These are phyloP conservation scores for Pichia phayaonensis DNA, from an alignment of 805 yeast species.

Conservation along the genomic window DNA sequence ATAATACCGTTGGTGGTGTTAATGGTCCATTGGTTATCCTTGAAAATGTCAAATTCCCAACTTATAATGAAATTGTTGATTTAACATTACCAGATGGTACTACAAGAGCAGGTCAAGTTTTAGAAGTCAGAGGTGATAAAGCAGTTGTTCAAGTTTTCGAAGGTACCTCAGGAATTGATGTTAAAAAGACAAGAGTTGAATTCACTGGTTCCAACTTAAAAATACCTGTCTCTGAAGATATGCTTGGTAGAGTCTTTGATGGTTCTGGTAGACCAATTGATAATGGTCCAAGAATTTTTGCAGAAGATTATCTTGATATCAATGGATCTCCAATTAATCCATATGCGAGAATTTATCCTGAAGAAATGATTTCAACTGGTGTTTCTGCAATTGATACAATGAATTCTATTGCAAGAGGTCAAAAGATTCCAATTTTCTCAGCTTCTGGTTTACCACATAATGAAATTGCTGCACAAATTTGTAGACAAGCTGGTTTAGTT, in stretches of 20 bases:
- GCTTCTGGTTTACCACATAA: constrained; percentile 99
- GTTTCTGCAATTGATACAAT: constrained; percentile 96
- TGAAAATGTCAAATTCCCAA: constrained; percentile 80
- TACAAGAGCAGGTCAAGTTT: constrained; percentile 92
- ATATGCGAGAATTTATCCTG: constrained; percentile 96
- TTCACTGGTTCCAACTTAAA: constrained; percentile 92
- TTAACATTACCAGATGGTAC: constrained; percentile 95
- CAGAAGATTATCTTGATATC: constrained; percentile 96
- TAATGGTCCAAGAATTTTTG: constrained; percentile 96
- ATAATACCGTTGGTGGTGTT: constrained; percentile 96
- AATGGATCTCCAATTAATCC: constrained; percentile 99
- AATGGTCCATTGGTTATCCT: constrained; percentile 95
- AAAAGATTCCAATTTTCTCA: constrained; percentile 97
- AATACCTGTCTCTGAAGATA: constrained; percentile 93
- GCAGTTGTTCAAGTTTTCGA: constrained; percentile 99
- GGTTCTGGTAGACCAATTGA: constrained; percentile 99
- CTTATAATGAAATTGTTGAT: constrained; percentile 94
- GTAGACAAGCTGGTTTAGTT: constrained; percentile 99
- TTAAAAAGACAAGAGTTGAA: constrained; percentile 93
- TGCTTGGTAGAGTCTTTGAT: constrained; percentile 95
- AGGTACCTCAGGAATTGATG: constrained; percentile 98
- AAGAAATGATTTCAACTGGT: constrained; percentile 99
- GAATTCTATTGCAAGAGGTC: constrained; percentile 99
- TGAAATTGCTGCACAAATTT: constrained; percentile 98
- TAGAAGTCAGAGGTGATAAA: constrained; percentile 94